Evolutionary conservation across 352 stramenopile species (phyloP).

Genomic region (Phytopythium vexans): DNA sequence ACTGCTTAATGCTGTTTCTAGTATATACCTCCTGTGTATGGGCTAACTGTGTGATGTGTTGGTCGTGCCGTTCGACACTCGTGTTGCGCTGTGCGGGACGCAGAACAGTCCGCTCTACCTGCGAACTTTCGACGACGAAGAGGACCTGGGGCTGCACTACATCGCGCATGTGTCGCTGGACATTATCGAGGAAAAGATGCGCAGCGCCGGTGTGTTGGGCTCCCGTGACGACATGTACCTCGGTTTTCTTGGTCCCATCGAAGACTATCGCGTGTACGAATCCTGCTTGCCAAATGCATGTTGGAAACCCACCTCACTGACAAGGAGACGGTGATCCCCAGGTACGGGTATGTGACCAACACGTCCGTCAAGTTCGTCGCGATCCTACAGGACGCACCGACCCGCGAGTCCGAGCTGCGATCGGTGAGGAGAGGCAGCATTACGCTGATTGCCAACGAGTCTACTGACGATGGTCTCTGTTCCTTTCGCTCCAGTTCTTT

Average conservation of each 20-base stretch:
- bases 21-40: too few relatives aligned
- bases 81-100: neutral
- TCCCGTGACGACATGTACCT: constrained; percentile 86
- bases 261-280: constrained; percentile 81
- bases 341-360: constrained; percentile 85
- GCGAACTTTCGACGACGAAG: constrained; percentile 78
- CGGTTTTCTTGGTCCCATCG: constrained; percentile 78
- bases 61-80: neutral
- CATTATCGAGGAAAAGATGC: constrained; percentile 81
- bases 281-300: too few relatives aligned
- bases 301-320: too few relatives aligned
- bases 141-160: constrained; percentile 86
- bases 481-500: constrained; percentile 55
- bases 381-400: constrained; percentile 70
- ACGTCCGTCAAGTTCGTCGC: constrained; percentile 81
- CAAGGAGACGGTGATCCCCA: constrained; percentile 6
- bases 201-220: constrained; percentile 33
- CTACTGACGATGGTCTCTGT: neutral
- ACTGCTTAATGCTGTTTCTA: too few relatives aligned
- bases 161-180: constrained; percentile 84
- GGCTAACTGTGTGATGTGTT: too few relatives aligned
- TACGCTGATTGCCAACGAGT: neutral
- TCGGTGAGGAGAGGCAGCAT: constrained; percentile 25
- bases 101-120: constrained; percentile 85
- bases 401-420: constrained; percentile 77